Evolutionary conservation across 106 monocot species (phyloP).

Genomic region (Ottelia alismoides): DNA sequence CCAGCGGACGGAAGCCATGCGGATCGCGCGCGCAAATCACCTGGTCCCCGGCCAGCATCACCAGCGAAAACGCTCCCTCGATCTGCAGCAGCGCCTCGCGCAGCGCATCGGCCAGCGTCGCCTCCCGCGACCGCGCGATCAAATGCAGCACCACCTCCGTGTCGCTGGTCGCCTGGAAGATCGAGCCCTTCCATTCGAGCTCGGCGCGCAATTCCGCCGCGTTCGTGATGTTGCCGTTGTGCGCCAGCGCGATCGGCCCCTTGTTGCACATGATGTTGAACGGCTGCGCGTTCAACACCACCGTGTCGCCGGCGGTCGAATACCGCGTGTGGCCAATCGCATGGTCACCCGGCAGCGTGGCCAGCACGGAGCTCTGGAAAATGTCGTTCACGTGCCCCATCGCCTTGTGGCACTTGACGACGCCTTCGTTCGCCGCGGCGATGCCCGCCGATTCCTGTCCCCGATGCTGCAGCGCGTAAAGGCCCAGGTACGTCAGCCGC

Average conservation of each 20-base stretch:
- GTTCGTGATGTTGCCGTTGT: slow-evolving; percentile 78
- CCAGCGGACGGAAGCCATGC: slow-evolving; percentile 66
- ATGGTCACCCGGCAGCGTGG: slow-evolving; percentile 36
- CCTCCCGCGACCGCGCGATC: slow-evolving; percentile 35
- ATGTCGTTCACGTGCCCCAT: slow-evolving; percentile 62
- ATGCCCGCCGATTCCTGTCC: slow-evolving; percentile 69
- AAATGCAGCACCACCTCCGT: slow-evolving; percentile 49
- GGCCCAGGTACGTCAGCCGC: slow-evolving; percentile 35
- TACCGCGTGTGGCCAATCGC: slow-evolving; percentile 72
- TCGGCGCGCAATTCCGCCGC: slow-evolving; percentile 18
- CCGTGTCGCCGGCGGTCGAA: slow-evolving; percentile 50
- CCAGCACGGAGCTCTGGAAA: slow-evolving; percentile 22
- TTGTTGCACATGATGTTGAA: slow-evolving; percentile 23
- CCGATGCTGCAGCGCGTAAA: slow-evolving; percentile 74
- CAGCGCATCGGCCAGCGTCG: slow-evolving; percentile 38
- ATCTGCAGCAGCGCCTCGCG: slow-evolving; percentile 22
- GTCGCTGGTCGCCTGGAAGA: slow-evolving; percentile 52
- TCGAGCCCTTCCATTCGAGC: slow-evolving; percentile 38
- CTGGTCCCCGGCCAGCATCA: slow-evolving; percentile 36
- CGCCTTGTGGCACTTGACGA: slow-evolving; percentile 24
- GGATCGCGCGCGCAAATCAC: slow-evolving; percentile 54
- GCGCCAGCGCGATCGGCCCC: slow-evolving; percentile 22
- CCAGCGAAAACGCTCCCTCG: slow-evolving; percentile 32
- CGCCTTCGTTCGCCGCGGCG: slow-evolving; percentile 16
- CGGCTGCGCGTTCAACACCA: slow-evolving; percentile 63